A percentile compares a stretch with the other conserved stretches of the same genome.
phyloP scores from a whole-genome alignment of 2,329 filamentous ascomycete species.

The Zymoseptoria tritici region DNA sequence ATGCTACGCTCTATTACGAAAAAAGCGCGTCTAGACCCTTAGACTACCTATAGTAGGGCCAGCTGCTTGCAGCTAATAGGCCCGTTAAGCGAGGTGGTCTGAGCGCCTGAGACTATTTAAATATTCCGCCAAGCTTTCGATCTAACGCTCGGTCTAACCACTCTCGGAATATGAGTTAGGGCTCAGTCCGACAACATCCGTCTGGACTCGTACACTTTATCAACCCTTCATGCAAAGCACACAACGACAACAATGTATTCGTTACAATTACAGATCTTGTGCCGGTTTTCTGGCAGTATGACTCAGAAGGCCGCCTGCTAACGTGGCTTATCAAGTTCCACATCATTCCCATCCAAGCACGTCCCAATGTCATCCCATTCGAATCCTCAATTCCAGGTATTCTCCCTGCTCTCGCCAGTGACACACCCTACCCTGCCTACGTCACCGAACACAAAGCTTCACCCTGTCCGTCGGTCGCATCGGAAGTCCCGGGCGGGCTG shows the following conservation, averaged over 20 bases:
- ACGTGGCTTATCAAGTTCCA: neutral
- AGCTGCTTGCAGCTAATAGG: too few relatives aligned
- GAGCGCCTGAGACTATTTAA: too few relatives aligned
- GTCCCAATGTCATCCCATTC: neutral
- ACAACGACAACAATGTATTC: neutral
- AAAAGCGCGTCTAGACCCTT: too few relatives aligned
- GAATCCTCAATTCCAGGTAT: neutral
- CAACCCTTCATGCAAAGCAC: neutral
- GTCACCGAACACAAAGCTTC: neutral
- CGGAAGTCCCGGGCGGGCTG: conserved; percentile 15
- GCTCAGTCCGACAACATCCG: neutral
- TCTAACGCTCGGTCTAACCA: too few relatives aligned
- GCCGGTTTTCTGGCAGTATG: neutral
- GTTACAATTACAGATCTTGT: too few relatives aligned
- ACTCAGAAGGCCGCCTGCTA: neutral
- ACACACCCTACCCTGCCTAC: neutral
- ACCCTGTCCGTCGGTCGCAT: conserved; percentile 5
- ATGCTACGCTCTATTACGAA: too few relatives aligned
- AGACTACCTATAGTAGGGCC: too few relatives aligned
- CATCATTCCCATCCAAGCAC: neutral
- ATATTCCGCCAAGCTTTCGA: too few relatives aligned
- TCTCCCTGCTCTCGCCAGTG: neutral
- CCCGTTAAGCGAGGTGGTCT: too few relatives aligned
- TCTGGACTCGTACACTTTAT: too few relatives aligned
- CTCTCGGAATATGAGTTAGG: too few relatives aligned